Base-by-base conservation (phyloP, 2,329 filamentous ascomycete species). In the Aspergillus phoenicis region DNA sequence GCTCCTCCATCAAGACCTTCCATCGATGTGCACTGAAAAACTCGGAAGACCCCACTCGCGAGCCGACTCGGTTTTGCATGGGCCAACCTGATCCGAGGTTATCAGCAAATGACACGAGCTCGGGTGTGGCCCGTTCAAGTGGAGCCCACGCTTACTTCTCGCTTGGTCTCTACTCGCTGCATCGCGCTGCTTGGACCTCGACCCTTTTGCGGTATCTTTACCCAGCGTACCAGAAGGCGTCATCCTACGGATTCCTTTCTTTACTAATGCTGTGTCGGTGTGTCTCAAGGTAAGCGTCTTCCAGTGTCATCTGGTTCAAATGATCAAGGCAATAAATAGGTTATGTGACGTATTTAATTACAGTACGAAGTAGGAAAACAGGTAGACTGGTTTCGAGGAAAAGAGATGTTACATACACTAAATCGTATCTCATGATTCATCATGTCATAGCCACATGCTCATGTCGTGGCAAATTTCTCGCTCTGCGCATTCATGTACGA, bases 401-500 rank as follows among this genome's bases (percentile, higher is more conserved):
- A n/a, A 15, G 7, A 49, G 15, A 49, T 13, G 33, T 36, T 36
- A 49, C 22, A 49, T 26, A 28, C 22, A 49, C 13, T 20, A 3
- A 13, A 28, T 48, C 41, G 41, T 30, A 5, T 17, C 26, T 30
- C 47, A n/a, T 51, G 7, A 30, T 11, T 30, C 26, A 30, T 30
- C 30, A 15, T 10, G 26, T 28, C 47, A 17, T 28, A 8, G 10
- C 15, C 24, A n/a, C n/a, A 28, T n/a, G 26, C 28, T 51, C 26
- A 51, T 4, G 7, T 5, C n/a, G 26, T 11, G n/a, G 15, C 26
- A 6, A 53, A 39, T 5, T 53, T 53, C 10, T 53, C 51, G 5
- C 26, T 36, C 51, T 53, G 51, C 3, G 7, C 51, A 39, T 53
- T 53, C 11, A 53, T 26, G 11, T 53, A 53, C 20, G 51, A 53